These are phyloP conservation scores for Colletotrichum falcatum DNA, from an alignment of 2,329 filamentous ascomycete genomes.

Conservation along the genomic window DNA sequence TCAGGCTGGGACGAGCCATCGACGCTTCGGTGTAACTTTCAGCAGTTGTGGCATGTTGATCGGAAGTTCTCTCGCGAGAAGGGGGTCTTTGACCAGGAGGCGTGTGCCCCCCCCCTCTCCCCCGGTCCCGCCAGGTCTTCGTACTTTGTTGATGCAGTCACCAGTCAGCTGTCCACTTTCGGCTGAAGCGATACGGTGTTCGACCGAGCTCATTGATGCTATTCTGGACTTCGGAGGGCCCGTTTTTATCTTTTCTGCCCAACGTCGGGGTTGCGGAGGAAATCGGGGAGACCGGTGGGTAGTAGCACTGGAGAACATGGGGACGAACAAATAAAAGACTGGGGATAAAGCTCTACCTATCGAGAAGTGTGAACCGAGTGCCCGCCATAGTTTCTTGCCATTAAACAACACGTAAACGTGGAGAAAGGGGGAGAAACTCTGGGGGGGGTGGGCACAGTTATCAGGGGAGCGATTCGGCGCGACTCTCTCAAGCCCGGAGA, in stretches of 20 bases:
- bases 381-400: neutral
- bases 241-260: neutral
- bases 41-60: too few species aligned
- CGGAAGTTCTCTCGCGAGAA: too few species aligned
- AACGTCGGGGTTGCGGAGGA: slow-evolving; percentile 8
- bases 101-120: too few species aligned
- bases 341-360: neutral
- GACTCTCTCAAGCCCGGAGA: neutral
- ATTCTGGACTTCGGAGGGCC: neutral
- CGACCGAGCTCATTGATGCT: slow-evolving; percentile 7
- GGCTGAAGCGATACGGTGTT: neutral
- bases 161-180: neutral
- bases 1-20: too few species aligned
- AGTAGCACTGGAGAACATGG: neutral
- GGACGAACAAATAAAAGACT: neutral
- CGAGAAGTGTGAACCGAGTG: neutral
- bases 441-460: neutral
- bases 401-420: neutral
- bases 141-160: too few species aligned
- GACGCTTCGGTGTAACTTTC: too few species aligned
- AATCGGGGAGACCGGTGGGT: neutral
- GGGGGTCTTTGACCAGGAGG: too few species aligned
- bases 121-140: too few species aligned
- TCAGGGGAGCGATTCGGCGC: neutral
- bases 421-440: slow-evolving; percentile 2